Base-by-base conservation (phyloP, 2,329 filamentous ascomycete species). In the Beauveria asiatica region DNA sequence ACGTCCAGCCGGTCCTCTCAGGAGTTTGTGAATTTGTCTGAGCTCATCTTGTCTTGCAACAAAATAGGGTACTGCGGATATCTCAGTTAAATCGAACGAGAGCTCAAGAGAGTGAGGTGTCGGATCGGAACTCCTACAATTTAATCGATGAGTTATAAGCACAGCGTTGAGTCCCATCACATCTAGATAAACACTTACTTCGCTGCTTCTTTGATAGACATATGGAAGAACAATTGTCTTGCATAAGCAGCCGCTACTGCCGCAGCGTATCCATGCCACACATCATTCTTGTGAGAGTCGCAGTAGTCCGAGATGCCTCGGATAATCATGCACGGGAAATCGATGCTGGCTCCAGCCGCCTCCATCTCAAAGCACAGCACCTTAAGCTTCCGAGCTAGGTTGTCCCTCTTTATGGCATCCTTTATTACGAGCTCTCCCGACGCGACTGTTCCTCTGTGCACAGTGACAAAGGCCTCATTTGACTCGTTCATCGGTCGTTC, bases 341-440 rank as follows among this genome's bases (percentile, higher is more conserved):
- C 60, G 4, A 39, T 41, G n/a, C 61, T 25, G 3, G 49, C 61
- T n/a, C 64, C 64, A 19, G 60, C 64, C 3, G 60, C 64, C 42
- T 64, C 64, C 62, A 60, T 65, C 59, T 66, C 63, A 21, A 66
- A 66, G 50, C 62, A 66, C 3, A 66, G 45, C 3, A 66, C 39
- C 17, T 41, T 52, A n/a, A 62, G 16, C 21, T 62, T 23, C 49
- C 46, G 17, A 21, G 62, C 53, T 19, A 66, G 46, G 2, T 27
- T 5, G 23, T 67, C 62, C 48, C 65, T 62, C 51, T 61, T 19
- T n/a, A n/a, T 56, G 11, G 61, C 60, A 50, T 63, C 37, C 49
- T 64, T 64, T 1, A 65, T 17, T 3, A 66, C 54, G 17, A 63
- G 44, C 48, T 65, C 61, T 3, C 62, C 57, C 2, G 64, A 66